Evolutionary conservation across 306 rosid species (phyloP).

Genomic region (Trichosanthes truncata): DNA sequence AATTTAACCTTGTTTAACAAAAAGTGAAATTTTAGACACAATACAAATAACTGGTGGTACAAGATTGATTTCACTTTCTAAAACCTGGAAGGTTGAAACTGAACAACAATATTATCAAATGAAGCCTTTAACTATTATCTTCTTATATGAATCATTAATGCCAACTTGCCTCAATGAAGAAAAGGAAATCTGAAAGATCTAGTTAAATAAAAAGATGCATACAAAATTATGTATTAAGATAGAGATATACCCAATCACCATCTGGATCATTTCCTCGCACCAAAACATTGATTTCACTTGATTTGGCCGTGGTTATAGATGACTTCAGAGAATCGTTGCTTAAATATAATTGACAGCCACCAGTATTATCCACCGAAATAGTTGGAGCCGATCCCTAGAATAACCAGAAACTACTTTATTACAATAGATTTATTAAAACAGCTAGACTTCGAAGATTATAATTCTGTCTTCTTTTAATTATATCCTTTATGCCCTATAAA

Average conservation of each 20-base stretch:
- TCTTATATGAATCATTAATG: neutral
- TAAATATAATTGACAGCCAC: conserved; percentile 87
- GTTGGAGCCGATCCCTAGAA: conserved; percentile 89
- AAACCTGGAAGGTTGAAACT: neutral
- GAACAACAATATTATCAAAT: neutral
- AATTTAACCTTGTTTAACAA: too few relatives aligned
- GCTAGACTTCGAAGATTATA: neutral
- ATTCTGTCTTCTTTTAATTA: neutral
- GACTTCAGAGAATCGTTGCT: conserved; percentile 68
- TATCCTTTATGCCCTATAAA: neutral
- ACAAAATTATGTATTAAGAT: neutral
- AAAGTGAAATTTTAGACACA: too few relatives aligned
- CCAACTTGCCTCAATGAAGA: neutral
- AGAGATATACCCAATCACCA: conserved; percentile 77
- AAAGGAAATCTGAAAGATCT: neutral
- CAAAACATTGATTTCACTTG: conserved; percentile 88
- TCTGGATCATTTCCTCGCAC: conserved; percentile 66
- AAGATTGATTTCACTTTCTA: too few relatives aligned
- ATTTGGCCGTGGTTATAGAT: conserved; percentile 84
- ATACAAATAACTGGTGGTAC: too few relatives aligned
- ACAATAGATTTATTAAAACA: neutral
- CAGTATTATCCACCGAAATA: conserved; percentile 78
- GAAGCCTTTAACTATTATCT: neutral
- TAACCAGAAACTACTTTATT: neutral
- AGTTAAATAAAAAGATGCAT: neutral